Percentiles rank a stretch among this genome's conserved stretches.
phyloP scores from a whole-genome alignment of 1,139 yeast genomes.

The Debaryomyces psychrophilus region DNA sequence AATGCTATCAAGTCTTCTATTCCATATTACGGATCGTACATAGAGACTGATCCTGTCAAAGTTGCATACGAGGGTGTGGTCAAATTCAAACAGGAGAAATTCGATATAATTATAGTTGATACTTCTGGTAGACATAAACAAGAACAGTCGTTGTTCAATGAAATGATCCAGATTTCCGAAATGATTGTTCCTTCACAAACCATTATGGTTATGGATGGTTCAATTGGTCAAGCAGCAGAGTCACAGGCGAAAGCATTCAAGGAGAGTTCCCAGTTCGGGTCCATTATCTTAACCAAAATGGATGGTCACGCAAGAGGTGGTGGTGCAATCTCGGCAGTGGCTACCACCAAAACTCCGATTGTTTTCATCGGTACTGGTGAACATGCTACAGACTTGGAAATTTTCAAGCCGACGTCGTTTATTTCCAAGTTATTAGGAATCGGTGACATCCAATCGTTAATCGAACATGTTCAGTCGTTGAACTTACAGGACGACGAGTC shows the following conservation, averaged over 20 bases:
- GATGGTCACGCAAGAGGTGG: constrained; percentile 99
- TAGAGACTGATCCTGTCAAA: constrained; percentile 93
- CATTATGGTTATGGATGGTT: constrained; percentile 95
- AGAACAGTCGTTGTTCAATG: constrained; percentile 87
- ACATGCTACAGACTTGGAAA: constrained; percentile 90
- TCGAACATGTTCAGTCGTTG: constrained; percentile 90
- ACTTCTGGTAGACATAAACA: constrained; percentile 98
- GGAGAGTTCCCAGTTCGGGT: constrained; percentile 90
- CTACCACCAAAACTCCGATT: constrained; percentile 95
- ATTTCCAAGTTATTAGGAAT: constrained; percentile 89
- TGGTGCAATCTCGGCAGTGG: constrained; percentile 98
- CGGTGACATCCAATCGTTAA: constrained; percentile 91
- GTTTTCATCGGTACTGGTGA: constrained; percentile 98
- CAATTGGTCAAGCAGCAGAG: constrained; percentile 98
- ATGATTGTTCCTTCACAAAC: constrained; percentile 91
- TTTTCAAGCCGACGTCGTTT: constrained; percentile 87
- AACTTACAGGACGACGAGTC: constrained; percentile 69
- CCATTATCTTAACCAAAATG: constrained; percentile 93
- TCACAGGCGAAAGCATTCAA: constrained; percentile 93
- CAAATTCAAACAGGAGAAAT: constrained; percentile 86
- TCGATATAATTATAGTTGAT: constrained; percentile 93
- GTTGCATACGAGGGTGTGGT: constrained; percentile 92
- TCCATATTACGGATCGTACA: constrained; percentile 93
- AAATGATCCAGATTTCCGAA: constrained; percentile 90
- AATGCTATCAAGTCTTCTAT: constrained; percentile 94